A percentile compares a stretch with the other conserved stretches of the same genome.
phyloP scores from a whole-genome alignment of 202 grass and related monocot species.

The Hordeum pubiflorum region DNA sequence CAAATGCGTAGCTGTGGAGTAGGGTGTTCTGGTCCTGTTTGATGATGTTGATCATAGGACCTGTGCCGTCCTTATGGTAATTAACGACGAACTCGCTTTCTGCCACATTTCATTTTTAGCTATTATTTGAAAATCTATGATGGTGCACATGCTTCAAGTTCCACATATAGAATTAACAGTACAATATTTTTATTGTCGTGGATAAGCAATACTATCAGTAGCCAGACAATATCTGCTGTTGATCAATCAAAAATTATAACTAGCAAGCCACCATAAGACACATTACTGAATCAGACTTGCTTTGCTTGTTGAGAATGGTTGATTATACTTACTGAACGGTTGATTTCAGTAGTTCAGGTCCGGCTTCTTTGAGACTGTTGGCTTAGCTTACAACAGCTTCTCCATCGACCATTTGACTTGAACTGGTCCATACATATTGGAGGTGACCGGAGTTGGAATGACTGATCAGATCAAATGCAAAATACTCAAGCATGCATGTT shows the following conservation, averaged over 20 bases:
- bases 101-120: neutral
- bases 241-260: no score
- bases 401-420: neutral
- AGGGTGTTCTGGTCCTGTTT: no score
- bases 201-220: neutral
- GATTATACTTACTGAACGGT: no score
- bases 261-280: no score
- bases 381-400: neutral
- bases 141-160: neutral
- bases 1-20: no score
- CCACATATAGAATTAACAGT: neutral
- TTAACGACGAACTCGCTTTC: neutral
- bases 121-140: neutral
- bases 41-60: neutral
- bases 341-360: neutral
- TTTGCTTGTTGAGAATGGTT: no score
- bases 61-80: neutral
- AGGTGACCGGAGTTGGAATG: neutral
- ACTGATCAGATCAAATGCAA: no score
- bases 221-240: neutral
- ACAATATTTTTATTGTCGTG: neutral
- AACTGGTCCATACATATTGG: neutral
- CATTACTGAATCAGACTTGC: no score
- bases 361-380: neutral
- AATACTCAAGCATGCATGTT: no score